Evolutionary conservation across 2,329 filamentous ascomycete species (phyloP).

Genomic region (Cladosporium cucumerinum): DNA sequence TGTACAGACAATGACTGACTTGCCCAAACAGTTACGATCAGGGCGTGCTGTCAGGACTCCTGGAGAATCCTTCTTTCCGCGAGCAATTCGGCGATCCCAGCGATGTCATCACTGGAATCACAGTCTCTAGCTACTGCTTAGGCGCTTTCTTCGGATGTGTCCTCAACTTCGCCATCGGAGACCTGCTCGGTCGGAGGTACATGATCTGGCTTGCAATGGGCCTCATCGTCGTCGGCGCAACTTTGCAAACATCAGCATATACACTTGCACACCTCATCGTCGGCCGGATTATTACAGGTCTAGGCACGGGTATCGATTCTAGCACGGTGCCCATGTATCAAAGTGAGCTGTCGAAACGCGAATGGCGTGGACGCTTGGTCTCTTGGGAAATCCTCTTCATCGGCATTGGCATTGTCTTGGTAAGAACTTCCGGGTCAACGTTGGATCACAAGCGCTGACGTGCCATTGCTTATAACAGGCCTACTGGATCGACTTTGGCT

Average conservation of each 20-base stretch:
- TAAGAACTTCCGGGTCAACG: neutral
- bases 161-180: conserved; percentile 35
- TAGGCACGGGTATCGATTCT: conserved; percentile 41
- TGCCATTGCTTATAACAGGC: neutral
- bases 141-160: conserved; percentile 36
- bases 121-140: conserved; percentile 37
- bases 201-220: conserved; percentile 40
- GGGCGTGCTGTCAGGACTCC: conserved; percentile 23
- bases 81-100: conserved; percentile 23
- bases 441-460: neutral
- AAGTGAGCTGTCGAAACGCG: conserved; percentile 25
- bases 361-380: conserved; percentile 27
- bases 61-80: conserved; percentile 23
- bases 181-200: conserved; percentile 33
- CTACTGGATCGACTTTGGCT: conserved; percentile 25
- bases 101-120: conserved; percentile 30
- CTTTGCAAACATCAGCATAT: conserved; percentile 41
- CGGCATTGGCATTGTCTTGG: conserved; percentile 24
- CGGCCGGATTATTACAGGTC: conserved; percentile 43
- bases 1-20: neutral
- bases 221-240: conserved; percentile 37
- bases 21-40: conserved; percentile 14
- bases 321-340: conserved; percentile 38
- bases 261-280: conserved; percentile 40
- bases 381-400: conserved; percentile 30